phyloP scores from a whole-genome alignment of 1,284 basidiomycete species.

The Tremellales sp. region DNA sequence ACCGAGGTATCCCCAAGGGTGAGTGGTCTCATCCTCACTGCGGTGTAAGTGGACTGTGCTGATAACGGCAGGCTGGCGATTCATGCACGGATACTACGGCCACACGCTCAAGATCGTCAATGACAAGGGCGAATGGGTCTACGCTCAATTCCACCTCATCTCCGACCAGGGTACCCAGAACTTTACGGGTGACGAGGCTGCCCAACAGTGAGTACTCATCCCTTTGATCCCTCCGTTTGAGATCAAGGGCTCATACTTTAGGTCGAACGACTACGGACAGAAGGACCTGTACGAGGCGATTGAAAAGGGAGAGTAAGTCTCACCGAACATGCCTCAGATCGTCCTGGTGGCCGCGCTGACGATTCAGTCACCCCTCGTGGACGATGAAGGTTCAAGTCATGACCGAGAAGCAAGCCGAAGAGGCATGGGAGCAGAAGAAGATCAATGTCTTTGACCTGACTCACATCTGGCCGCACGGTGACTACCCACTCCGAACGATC shows the following conservation, averaged over 20 bases:
- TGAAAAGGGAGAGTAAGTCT: constrained; percentile 70
- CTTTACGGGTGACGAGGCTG: constrained; percentile 47
- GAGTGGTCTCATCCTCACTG: not conserved
- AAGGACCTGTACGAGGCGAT: constrained; percentile 68
- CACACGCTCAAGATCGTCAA: constrained; percentile 91
- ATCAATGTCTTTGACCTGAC: constrained; percentile 70
- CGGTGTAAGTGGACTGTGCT: not conserved
- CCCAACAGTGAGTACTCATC: constrained; percentile 22
- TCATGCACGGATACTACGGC: constrained; percentile 85
- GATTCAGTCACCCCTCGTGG: constrained; percentile 21
- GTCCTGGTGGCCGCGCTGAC: no score
- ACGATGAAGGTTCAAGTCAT: constrained; percentile 64
- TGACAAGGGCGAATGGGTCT: constrained; percentile 72
- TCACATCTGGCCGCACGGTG: constrained; percentile 78
- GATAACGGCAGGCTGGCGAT: constrained; percentile 58
- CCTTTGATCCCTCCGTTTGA: not conserved
- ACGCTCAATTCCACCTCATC: constrained; percentile 74
- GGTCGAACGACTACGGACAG: constrained; percentile 76
- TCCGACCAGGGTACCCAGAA: constrained; percentile 71
- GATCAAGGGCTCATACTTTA: not conserved
- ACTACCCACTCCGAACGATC: constrained; percentile 79
- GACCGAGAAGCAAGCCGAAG: constrained; percentile 84
- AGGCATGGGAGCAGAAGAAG: constrained; percentile 57
- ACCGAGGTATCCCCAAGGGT: constrained; percentile 75
- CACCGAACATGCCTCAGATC: constrained; percentile 50